Conservation (phyloP, 164 flowering plant genomes). For the Stephania japonica region DNA sequence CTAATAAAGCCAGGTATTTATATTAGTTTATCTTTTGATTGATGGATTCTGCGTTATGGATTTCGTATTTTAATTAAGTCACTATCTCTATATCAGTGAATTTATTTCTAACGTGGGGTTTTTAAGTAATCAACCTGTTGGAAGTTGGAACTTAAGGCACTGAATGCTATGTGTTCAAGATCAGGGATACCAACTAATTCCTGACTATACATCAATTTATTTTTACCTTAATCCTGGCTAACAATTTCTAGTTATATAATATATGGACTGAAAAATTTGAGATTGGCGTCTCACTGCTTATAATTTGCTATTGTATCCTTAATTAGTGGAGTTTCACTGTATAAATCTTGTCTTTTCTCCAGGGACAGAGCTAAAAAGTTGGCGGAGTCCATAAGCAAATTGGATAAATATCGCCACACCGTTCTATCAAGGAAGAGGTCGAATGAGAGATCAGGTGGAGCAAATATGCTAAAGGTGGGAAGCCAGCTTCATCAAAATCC, state of each 20-base stretch:
- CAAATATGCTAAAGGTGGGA: conserved; percentile 48
- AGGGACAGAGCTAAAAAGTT: conserved; percentile 60
- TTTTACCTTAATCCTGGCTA: not conserved
- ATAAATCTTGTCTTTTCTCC: conserved; percentile 20
- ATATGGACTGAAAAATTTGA: not conserved
- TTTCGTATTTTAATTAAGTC: too few species aligned
- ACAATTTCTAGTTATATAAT: not conserved
- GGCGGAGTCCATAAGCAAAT: conserved; percentile 45
- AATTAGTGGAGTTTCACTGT: conserved; percentile 17
- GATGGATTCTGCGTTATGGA: not conserved
- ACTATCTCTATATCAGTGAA: too few species aligned
- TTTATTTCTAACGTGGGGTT: too few species aligned
- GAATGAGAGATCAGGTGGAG: conserved; percentile 50
- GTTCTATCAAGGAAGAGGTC: conserved; percentile 47
- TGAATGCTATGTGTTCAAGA: not conserved
- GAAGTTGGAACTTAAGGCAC: not conserved
- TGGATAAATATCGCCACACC: conserved; percentile 46
- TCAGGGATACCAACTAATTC: not conserved
- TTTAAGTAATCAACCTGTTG: not conserved
- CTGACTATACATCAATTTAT: not conserved
- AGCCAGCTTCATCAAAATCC: conserved; percentile 41
- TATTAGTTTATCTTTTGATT: conserved; percentile 2
- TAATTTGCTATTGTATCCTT: not conserved
- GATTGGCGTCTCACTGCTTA: not conserved
- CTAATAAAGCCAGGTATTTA: conserved; percentile 34